Percentiles rank a stretch among this genome's conserved stretches.
phyloP scores from a whole-genome alignment of 2,329 filamentous ascomycete genomes.

The Cercospora zeina region DNA sequence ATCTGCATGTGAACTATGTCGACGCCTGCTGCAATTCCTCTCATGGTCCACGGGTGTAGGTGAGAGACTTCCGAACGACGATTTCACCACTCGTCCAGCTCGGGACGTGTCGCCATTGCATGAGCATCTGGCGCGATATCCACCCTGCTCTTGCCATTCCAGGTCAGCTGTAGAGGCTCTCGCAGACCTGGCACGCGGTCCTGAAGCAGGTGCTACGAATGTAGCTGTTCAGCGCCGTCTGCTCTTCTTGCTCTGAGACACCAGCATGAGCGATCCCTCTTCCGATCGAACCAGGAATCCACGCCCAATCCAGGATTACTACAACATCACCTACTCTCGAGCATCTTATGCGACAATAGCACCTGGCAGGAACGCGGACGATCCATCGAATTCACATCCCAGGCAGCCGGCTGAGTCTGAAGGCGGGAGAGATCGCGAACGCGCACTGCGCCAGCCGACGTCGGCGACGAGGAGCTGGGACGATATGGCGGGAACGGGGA shows the following conservation, averaged over 20 bases:
- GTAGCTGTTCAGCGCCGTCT: slow-evolving; percentile 5
- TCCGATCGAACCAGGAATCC: slow-evolving; percentile 42
- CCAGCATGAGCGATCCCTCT: slow-evolving; percentile 48
- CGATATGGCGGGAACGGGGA: slow-evolving; percentile 13
- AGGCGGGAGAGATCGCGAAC: slow-evolving; percentile 6
- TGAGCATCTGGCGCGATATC: background rate
- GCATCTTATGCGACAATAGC: slow-evolving; percentile 64
- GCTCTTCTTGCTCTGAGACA: background rate
- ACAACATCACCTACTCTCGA: slow-evolving; percentile 45
- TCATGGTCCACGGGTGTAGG: background rate
- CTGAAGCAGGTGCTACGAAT: slow-evolving; percentile 1
- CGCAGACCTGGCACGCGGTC: background rate
- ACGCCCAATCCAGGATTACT: slow-evolving; percentile 38
- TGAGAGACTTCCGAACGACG: background rate
- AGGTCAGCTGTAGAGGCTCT: background rate
- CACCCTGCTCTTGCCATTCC: background rate
- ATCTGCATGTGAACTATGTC: background rate
- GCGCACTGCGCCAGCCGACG: slow-evolving; percentile 6
- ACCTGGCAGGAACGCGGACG: slow-evolving; percentile 44
- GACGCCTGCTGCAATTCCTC: background rate
- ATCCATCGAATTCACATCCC: background rate
- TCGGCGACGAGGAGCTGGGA: slow-evolving; percentile 13
- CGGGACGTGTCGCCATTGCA: background rate
- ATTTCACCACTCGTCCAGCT: background rate
- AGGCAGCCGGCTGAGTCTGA: slow-evolving; percentile 1